phyloP scores from a whole-genome alignment of 495 filamentous ascomycete genomes.

The Beverwykella pulmonaria region DNA sequence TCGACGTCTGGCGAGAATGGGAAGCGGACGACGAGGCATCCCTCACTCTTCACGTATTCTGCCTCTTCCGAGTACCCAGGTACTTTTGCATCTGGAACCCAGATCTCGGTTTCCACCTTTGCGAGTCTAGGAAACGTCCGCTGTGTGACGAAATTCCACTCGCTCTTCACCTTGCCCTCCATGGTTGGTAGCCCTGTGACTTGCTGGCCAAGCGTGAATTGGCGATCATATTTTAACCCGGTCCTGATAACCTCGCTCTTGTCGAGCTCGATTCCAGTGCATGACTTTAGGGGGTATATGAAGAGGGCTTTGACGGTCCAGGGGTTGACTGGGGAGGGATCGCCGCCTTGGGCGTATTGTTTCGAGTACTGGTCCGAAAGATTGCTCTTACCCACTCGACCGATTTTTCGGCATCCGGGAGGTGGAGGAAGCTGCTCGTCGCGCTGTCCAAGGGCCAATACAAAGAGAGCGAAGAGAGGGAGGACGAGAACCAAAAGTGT shows the following conservation, averaged over 20 bases:
- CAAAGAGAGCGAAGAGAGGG: slow-evolving; percentile 14
- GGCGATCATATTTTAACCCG: slow-evolving; percentile 80
- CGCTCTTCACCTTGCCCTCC: slow-evolving; percentile 50
- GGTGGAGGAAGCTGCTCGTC: slow-evolving; percentile 25
- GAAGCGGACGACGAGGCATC: slow-evolving; percentile 61
- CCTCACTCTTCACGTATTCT: slow-evolving; percentile 56
- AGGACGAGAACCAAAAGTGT: slow-evolving; percentile 23
- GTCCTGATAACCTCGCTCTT: slow-evolving; percentile 65
- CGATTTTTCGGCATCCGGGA: slow-evolving; percentile 31
- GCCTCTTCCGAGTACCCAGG: slow-evolving; percentile 48
- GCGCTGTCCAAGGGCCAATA: slow-evolving; percentile 18
- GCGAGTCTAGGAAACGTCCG: slow-evolving; percentile 72
- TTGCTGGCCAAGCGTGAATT: slow-evolving; percentile 79
- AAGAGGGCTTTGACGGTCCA: slow-evolving; percentile 78
- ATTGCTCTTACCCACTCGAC: slow-evolving; percentile 26
- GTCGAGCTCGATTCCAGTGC: slow-evolving; percentile 74
- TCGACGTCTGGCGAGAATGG: slow-evolving; percentile 50
- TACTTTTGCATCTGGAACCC: slow-evolving; percentile 69
- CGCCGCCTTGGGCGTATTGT: slow-evolving; percentile 23
- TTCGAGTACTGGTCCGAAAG: slow-evolving; percentile 32
- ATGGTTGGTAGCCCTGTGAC: slow-evolving; percentile 47
- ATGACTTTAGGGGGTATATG: slow-evolving; percentile 89
- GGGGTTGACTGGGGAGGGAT: slow-evolving; percentile 1
- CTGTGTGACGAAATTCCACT: slow-evolving; percentile 83
- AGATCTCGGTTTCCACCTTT: slow-evolving; percentile 74